Base-by-base conservation (phyloP, 2,329 filamentous ascomycete species). In the Grosmannia clavigera region DNA sequence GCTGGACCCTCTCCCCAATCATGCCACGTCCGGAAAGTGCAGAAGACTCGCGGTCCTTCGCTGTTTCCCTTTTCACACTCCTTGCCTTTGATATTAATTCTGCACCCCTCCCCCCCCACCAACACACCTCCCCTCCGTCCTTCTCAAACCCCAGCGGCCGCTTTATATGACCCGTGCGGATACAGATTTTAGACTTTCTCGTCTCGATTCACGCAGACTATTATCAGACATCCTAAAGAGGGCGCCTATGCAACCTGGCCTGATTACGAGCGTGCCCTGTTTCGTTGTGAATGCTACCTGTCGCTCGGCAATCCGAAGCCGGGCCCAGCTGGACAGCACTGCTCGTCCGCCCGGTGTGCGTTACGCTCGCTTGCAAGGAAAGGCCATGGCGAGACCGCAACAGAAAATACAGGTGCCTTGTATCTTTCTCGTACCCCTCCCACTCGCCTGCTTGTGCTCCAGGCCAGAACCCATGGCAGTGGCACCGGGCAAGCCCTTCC, bases 381-480 rank as follows among this genome's bases (percentile, higher is more conserved):
- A 29, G 48, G 29, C 22, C 48, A 48, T 6, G 19, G 16, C 19
- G 16, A 51, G 48, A 27, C 9, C 10, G 22, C 25, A 27, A 51
- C 10, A 25, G 48, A 5, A n/a, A n/a, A 14, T 16, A 14, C 38
- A 40, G 38, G 38, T 10, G 35, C 12, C 38, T 40, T 14, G 38
- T 48, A 48, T 25, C 2, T 2, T 10, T 48, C 6, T 19, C n/a
- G 43, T 22, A 48, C 46, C 46, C 46, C 46, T 22, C 19, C 46
- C 46, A 25, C 46, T 16, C 27, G 22, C 50, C 22, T 25, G 22
- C 50, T 19, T 29, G 50, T 52, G 50, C 50, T 14, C 22, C 50
- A 27, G 27, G 9, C 12, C 43, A 58, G 16, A 57, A 61, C 62
- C 62, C 62, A 60, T 60, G 62, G 61, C 61, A 63, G 60, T 61